phyloP scores from a whole-genome alignment of 148 eudicot species.

The Tetragonia tetragonoides region DNA sequence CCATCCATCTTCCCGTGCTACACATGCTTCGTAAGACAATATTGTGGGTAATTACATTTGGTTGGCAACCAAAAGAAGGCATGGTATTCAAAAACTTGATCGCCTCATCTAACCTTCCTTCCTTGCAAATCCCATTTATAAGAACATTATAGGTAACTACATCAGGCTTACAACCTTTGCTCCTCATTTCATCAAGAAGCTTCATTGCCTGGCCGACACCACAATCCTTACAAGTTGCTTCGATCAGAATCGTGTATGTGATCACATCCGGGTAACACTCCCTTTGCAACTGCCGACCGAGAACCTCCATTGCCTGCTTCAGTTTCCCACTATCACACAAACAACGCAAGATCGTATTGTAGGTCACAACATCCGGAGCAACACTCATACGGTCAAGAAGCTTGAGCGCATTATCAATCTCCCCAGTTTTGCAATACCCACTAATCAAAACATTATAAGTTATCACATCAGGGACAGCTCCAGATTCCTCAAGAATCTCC shows the following conservation, averaged over 20 bases:
- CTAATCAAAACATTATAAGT: constrained; percentile 66
- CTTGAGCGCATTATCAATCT: constrained; percentile 50
- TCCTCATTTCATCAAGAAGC: constrained; percentile 74
- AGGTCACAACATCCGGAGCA: constrained; percentile 66
- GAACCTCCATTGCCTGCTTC: constrained; percentile 59
- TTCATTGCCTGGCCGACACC: constrained; percentile 74
- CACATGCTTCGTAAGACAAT: constrained; percentile 60
- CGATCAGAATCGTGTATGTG: constrained; percentile 70
- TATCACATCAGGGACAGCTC: constrained; percentile 72
- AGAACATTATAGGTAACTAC: constrained; percentile 74
- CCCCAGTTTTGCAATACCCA: constrained; percentile 67
- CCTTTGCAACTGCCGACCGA: constrained; percentile 45
- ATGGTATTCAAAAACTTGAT: constrained; percentile 52
- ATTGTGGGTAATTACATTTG: constrained; percentile 61
- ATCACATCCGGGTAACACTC: constrained; percentile 69
- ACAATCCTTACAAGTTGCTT: constrained; percentile 63
- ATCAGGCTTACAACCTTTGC: constrained; percentile 66
- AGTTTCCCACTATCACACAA: constrained; percentile 64
- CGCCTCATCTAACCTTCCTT: constrained; percentile 68
- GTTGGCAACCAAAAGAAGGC: constrained; percentile 58
- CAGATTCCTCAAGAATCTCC: constrained; percentile 67
- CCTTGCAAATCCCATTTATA: constrained; percentile 66
- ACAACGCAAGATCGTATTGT: constrained; percentile 61
- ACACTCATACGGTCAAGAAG: constrained; percentile 63
- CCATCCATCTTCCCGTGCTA: constrained; percentile 65